Conservation (phyloP, 805 yeast genomes). For the Myxozyma vanderwaltii region DNA sequence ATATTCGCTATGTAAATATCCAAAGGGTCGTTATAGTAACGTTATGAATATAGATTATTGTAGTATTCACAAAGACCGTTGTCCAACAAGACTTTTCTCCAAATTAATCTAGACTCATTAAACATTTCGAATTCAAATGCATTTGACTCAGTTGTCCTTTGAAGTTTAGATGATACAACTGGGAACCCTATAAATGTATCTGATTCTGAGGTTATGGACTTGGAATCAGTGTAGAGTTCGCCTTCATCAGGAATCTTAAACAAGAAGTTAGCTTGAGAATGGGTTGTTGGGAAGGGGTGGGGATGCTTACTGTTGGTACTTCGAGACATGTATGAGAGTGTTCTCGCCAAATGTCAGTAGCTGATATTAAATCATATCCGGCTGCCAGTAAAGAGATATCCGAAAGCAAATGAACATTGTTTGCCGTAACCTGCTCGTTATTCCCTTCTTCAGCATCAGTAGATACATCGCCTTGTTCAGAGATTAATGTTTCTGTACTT, state of each 20-base stretch:
- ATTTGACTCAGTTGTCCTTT: background rate
- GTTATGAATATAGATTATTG: too few species aligned
- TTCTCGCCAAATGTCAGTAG: constrained; percentile 18
- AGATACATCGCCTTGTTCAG: background rate
- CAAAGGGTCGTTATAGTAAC: too few species aligned
- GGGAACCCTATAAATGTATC: constrained; percentile 19
- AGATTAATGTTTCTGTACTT: background rate
- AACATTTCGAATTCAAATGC: constrained; percentile 12
- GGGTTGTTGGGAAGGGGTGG: background rate
- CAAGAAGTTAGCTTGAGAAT: background rate
- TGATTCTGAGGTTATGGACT: background rate
- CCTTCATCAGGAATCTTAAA: constrained; percentile 11
- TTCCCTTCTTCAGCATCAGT: background rate
- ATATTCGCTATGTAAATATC: too few species aligned
- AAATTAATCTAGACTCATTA: background rate
- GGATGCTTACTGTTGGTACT: constrained; percentile 27
- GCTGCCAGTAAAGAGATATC: constrained; percentile 5
- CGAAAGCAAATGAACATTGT: background rate
- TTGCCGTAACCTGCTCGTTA: background rate
- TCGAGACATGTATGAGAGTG: constrained; percentile 18
- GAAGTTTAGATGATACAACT: background rate
- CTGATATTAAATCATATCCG: constrained; percentile 15
- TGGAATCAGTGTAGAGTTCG: constrained; percentile 2
- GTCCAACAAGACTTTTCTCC: background rate
- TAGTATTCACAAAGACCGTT: constrained; percentile 9